Conservation (phyloP, 179 eudicot species). For the Drosera spatulata region DNA sequence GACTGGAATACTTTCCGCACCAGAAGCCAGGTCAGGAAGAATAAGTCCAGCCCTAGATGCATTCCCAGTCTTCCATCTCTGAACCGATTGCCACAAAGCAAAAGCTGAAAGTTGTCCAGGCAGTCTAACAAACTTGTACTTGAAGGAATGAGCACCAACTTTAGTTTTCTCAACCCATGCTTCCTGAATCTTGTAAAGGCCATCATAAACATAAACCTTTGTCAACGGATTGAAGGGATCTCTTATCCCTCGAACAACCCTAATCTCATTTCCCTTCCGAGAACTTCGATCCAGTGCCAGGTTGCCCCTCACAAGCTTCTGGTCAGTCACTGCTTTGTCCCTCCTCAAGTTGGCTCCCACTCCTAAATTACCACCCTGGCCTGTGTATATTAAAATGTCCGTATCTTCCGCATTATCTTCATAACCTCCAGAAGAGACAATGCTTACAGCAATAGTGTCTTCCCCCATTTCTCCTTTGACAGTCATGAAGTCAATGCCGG, state of each 20-base stretch:
- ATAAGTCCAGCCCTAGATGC: conserved; percentile 39
- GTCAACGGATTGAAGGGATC: conserved; percentile 19
- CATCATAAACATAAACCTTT: conserved; percentile 53
- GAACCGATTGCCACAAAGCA: conserved; percentile 48
- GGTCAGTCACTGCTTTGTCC: conserved; percentile 32
- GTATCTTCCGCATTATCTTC: conserved; percentile 41
- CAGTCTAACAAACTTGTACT: conserved; percentile 42
- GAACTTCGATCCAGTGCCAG: conserved; percentile 42
- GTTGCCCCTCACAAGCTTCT: conserved; percentile 59
- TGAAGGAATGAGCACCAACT: conserved; percentile 44
- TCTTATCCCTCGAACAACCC: conserved; percentile 37
- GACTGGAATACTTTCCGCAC: conserved; percentile 37
- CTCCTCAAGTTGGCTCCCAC: conserved; percentile 8
- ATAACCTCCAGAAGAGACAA: conserved; percentile 51
- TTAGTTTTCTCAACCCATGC: conserved; percentile 51
- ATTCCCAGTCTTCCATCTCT: conserved; percentile 43
- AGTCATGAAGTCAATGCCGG: conserved; percentile 46
- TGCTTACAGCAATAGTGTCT: conserved; percentile 53
- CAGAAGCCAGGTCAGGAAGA: conserved; percentile 51
- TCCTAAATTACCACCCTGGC: conserved; percentile 44
- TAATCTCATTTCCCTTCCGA: conserved; percentile 34
- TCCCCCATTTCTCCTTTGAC: conserved; percentile 14
- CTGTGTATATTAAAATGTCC: conserved; percentile 39
- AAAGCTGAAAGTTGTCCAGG: conserved; percentile 28
- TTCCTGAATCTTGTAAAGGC: conserved; percentile 46